Conservation (phyloP, 768 basidiomycete species). For the Lactarius tabidus region DNA sequence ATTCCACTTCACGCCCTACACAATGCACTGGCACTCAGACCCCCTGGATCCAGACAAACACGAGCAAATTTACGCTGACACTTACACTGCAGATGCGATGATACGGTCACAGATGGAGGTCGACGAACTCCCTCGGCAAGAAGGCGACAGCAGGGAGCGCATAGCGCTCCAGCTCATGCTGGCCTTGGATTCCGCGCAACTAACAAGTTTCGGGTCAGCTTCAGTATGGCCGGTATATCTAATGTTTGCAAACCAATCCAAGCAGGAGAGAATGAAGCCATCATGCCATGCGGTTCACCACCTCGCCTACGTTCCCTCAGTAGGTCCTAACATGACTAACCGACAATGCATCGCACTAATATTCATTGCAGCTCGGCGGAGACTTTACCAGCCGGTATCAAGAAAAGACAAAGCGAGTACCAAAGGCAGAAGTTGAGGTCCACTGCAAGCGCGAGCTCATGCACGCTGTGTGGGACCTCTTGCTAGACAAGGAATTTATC, state of each 20-base stretch:
- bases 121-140: too few species aligned
- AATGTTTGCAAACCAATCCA: background rate
- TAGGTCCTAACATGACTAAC: background rate
- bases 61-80: too few species aligned
- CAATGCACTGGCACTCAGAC: background rate
- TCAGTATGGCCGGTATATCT: background rate
- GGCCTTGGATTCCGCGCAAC: background rate
- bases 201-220: background rate
- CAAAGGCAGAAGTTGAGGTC: background rate
- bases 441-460: conserved; percentile 29
- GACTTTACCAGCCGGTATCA: background rate
- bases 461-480: conserved; percentile 26
- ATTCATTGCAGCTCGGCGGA: background rate
- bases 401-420: background rate
- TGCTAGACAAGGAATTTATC: conserved; percentile 27
- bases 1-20: background rate
- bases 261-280: background rate
- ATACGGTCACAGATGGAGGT: too few species aligned
- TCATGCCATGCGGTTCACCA: background rate
- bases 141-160: too few species aligned
- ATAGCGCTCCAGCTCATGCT: too few species aligned
- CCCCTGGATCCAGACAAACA: too few species aligned
- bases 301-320: background rate
- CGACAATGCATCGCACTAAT: background rate
- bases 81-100: too few species aligned